Percentiles rank a stretch among this genome's conserved stretches.
Conservation (phyloP, 352 stramenopile genomes). For the Phytophthora ramorum region DNA sequence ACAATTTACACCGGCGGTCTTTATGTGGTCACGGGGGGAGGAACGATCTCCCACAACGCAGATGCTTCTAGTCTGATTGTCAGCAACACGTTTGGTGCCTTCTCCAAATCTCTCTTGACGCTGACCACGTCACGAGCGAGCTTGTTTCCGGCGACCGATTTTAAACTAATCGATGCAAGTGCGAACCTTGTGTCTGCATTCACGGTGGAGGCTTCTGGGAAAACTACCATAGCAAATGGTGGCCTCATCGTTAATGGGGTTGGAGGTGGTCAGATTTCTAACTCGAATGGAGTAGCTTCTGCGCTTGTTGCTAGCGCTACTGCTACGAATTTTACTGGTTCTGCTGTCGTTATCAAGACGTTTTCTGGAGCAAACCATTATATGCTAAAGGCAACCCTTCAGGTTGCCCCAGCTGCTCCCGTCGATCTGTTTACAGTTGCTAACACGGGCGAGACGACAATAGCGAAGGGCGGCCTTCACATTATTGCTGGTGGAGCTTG, state of each 20-base stretch:
- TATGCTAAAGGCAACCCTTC: constrained; percentile 48
- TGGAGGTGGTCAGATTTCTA: constrained; percentile 45
- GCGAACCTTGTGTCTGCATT: constrained; percentile 40
- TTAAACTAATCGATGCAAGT: constrained; percentile 43
- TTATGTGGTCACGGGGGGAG: constrained; percentile 43
- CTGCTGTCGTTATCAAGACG: constrained; percentile 51
- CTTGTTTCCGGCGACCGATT: constrained; percentile 45
- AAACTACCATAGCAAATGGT: constrained; percentile 54
- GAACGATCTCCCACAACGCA: constrained; percentile 43
- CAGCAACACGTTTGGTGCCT: constrained; percentile 31
- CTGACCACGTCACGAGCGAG: constrained; percentile 26
- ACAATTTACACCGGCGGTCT: constrained; percentile 55
- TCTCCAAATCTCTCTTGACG: constrained; percentile 37
- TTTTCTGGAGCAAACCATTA: constrained; percentile 45
- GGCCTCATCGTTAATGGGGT: constrained; percentile 45
- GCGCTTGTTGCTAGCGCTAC: constrained; percentile 42
- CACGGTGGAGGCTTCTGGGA: constrained; percentile 56
- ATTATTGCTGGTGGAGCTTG: constrained; percentile 51
- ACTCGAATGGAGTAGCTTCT: constrained; percentile 26
- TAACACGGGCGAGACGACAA: constrained; percentile 55
- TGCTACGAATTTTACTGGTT: constrained; percentile 32
- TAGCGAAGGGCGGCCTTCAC: constrained; percentile 45
- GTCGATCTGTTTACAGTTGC: constrained; percentile 52
- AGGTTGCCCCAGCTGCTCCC: constrained; percentile 10
- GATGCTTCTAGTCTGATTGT: constrained; percentile 34